A percentile compares a stretch with the other conserved stretches of the same genome.
Conservation (phyloP, 108 stramenopile genomes). For the Cyclotella choctawhatcheeana region DNA sequence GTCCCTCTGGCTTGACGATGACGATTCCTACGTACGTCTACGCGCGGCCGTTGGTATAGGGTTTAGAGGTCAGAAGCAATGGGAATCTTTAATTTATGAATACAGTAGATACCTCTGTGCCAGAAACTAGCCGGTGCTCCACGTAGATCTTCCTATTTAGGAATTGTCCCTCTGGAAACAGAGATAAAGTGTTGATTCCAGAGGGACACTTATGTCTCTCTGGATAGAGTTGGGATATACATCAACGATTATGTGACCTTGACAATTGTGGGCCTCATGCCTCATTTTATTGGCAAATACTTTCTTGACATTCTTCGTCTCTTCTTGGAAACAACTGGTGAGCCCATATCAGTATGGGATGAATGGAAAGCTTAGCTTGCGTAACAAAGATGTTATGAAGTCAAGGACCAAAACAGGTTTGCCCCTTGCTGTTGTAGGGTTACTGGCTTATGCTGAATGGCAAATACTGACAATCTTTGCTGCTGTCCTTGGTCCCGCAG, state of each 20-base stretch:
- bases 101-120: no score
- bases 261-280: constrained; percentile 43
- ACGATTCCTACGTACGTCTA: no score
- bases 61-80: no score
- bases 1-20: no score
- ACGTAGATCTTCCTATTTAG: no score
- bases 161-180: no score
- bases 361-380: constrained; percentile 14
- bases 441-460: constrained; percentile 79
- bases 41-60: no score
- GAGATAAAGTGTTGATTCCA: no score
- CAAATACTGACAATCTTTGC: constrained; percentile 70
- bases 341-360: constrained; percentile 25
- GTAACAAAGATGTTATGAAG: constrained; percentile 29
- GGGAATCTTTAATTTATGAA: no score
- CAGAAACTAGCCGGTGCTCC: no score
- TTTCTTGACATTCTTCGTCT: constrained; percentile 29
- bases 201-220: no score
- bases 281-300: constrained; percentile 12
- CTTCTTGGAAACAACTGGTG: constrained; percentile 5
- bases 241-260: constrained; percentile 39
- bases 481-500: constrained; percentile 68
- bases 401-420: constrained; percentile 52
- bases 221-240: no score
- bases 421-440: constrained; percentile 64